A percentile compares a stretch with the other conserved stretches of the same genome.
Conservation (phyloP, 768 basidiomycete species). For the Russula ochroleuca region DNA sequence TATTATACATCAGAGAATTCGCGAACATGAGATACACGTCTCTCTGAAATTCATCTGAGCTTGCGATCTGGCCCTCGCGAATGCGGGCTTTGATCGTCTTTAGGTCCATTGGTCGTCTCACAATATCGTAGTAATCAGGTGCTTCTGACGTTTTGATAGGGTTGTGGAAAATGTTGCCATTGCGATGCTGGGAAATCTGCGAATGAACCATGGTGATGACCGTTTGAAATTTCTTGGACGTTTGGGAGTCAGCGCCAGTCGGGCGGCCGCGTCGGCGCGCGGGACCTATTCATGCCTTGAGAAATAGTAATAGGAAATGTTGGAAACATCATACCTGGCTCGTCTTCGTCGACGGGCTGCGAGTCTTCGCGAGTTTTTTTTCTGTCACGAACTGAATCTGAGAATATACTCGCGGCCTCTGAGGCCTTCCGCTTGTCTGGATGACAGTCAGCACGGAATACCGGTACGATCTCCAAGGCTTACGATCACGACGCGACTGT, state of each 20-base stretch:
- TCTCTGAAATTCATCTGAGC: constrained; percentile 81
- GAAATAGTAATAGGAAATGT: background rate
- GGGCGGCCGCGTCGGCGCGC: constrained; percentile 30
- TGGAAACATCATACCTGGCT: constrained; percentile 35
- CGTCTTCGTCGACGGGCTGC: constrained; percentile 63
- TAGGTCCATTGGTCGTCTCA: constrained; percentile 93
- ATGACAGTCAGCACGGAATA: constrained; percentile 2
- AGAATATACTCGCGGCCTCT: constrained; percentile 43
- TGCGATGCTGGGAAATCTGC: constrained; percentile 78
- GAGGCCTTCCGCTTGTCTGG: constrained; percentile 68
- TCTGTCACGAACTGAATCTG: constrained; percentile 45
- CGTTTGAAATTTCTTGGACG: constrained; percentile 71
- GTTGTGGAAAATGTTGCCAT: constrained; percentile 86
- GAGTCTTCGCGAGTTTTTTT: constrained; percentile 66
- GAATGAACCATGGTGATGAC: constrained; percentile 78
- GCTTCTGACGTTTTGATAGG: constrained; percentile 87
- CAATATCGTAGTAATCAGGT: constrained; percentile 86
- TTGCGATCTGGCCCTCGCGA: constrained; percentile 76
- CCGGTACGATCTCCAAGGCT: constrained; percentile 4
- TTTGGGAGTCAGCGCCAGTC: constrained; percentile 30
- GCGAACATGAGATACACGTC: constrained; percentile 94
- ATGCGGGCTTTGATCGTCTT: constrained; percentile 87
- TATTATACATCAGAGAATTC: constrained; percentile 96
- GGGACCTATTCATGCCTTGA: constrained; percentile 13
- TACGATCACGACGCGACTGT: constrained; percentile 24